Evolutionary conservation across 2,329 filamentous ascomycete species (phyloP), one percentile per base, ranked within the genome.

Genomic region (Dendrostoma leiphaemia): DNA sequence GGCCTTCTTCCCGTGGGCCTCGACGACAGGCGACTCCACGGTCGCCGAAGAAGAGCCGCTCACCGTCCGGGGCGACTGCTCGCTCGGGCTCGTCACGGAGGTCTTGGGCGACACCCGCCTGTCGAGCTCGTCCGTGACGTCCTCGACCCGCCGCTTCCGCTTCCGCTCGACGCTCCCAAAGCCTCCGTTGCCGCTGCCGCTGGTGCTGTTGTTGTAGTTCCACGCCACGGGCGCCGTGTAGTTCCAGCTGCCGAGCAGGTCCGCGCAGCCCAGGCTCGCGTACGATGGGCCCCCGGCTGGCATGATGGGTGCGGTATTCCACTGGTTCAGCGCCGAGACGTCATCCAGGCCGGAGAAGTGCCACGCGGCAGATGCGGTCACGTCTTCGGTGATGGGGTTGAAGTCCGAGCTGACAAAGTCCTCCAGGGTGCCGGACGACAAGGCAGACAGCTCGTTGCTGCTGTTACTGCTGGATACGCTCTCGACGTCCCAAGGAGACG

Each of bases 41-140:
- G 31, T 41, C 6, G n/a, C n/a, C n/a, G n/a, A n/a, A n/a, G 55
- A 51, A 7, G 52, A 45, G 26, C 48, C 47, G 29, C 48, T 40
- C 21, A 34, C 43, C 34, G 53, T 53, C 12, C 38, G 47, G 13
- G 48, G 48, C 8, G 48, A 51, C 6, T 34, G 48, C 29, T 41
- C 40, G 5, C 37, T 51, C 4, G 37, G 19, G 28, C 21, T 34
- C 8, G 48, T 49, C 28, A 43, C 45, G 13, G 47, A 48, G 8
- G 47, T 57, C 47, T 55, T 57, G 13, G 51, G 55, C 24, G 55
- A 57, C 7, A 57, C 52, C 26, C 55, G 52, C 12, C 51, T 41
- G 26, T 45, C 47, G 12, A 40, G 28, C 15, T 51, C 43, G 12
- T 46, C 47, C 10, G 34, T 23, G 6, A 34, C 41, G 3, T 57